Evolutionary conservation across 306 rosid genomes (phyloP), one percentile per base, ranked within the genome.

Genomic region (Styphnolobium japonicum): DNA sequence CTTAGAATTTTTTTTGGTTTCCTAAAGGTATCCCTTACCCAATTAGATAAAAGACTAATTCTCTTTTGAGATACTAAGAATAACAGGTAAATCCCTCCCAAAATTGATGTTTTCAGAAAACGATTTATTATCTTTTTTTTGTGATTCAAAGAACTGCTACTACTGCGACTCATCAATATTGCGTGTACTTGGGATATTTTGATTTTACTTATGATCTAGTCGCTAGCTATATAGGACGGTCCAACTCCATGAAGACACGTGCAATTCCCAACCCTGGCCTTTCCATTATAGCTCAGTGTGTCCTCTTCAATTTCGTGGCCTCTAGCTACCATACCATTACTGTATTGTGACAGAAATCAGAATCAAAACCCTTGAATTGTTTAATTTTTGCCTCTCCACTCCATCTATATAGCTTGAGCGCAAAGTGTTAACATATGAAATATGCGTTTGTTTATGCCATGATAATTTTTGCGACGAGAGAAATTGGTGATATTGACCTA

Each of bases 201-300:
- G n/a, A n/a, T n/a, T n/a, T n/a, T n/a, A n/a, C n/a, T n/a, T n/a
- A n/a, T n/a, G n/a, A n/a, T n/a, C n/a, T n/a, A n/a, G n/a, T n/a
- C n/a, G n/a, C n/a, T n/a, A n/a, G n/a, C 61, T 48, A 51, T 62
- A 6, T 75, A 40, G 79, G 67, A 22, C 72, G 69, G 85, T 55
- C 80, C 88, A 81, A 57, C 65, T 21, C 40, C 4, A 71, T 67
- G 25, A 57, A 15, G 83, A 29, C 62, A 72, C 73, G 63, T 76
- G 77, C 27, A 64, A 6, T 16, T 5, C n/a, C 36, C 31, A 10
- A 4, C 1, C n/a, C 7, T 1, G 36, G 14, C 0, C 12, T 7
- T 2, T 2, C n/a, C 16, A 18, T 43, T 48, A 45, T 75, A 31
- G 80, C 48, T 14, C 7, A 43, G 63, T 37, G 10, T 81, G 36